These are phyloP conservation scores for Gardenia jasminoides DNA, from an alignment of 257 asterid species.

Conservation along the genomic window DNA sequence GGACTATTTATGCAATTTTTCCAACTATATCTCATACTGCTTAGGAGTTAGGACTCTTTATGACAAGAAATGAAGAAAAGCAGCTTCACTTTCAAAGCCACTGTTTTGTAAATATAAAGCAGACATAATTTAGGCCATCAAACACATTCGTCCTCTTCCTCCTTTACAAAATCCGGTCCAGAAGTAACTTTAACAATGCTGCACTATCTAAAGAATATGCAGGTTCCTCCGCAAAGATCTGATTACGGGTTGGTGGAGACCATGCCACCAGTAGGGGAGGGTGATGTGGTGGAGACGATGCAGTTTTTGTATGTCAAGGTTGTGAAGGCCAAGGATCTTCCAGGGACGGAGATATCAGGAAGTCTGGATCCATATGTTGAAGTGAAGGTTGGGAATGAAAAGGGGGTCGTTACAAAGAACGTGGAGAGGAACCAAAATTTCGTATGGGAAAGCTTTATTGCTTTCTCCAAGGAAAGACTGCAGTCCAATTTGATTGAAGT, in stretches of 20 bases:
- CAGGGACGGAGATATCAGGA: slow-evolving; percentile 64
- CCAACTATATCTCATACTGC: no score
- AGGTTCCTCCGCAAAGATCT: slow-evolving; percentile 51
- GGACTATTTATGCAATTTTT: no score
- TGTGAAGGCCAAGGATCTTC: slow-evolving; percentile 80
- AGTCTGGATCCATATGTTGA: slow-evolving; percentile 92
- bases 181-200: slow-evolving; percentile 44
- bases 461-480: slow-evolving; percentile 67
- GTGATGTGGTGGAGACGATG: slow-evolving; percentile 91
- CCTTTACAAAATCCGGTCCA: slow-evolving; percentile 40
- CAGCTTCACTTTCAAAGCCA: no score
- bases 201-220: slow-evolving; percentile 53
- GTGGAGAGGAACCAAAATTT: slow-evolving; percentile 71
- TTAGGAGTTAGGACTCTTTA: no score
- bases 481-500: slow-evolving; percentile 73
- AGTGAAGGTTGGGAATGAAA: slow-evolving; percentile 80
- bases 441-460: slow-evolving; percentile 65
- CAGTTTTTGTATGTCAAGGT: slow-evolving; percentile 55
- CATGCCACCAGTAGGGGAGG: slow-evolving; percentile 78
- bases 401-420: slow-evolving; percentile 58
- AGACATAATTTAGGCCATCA: no score
- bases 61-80: no score
- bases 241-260: slow-evolving; percentile 83
- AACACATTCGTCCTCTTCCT: slow-evolving; percentile 21
- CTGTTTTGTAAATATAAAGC: no score